Evolutionary conservation across 1,284 basidiomycete genomes (phyloP).

Genomic region (Melanopsichium pennsylvanicum): DNA sequence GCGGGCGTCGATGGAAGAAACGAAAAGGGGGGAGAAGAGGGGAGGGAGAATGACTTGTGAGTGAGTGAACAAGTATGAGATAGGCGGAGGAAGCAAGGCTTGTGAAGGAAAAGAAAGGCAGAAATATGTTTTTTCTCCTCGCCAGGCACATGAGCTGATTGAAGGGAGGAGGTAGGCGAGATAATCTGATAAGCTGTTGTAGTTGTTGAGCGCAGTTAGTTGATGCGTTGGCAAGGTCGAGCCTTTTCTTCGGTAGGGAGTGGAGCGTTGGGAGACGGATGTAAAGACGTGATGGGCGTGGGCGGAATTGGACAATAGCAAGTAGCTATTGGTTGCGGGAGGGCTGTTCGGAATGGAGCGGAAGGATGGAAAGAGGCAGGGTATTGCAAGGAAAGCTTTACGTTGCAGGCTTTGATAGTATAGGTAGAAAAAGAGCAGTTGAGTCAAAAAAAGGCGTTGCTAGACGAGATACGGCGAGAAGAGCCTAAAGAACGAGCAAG

Average conservation of each 20-base stretch:
- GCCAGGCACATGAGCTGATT: neutral
- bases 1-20: too few species aligned
- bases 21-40: neutral
- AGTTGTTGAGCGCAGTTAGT: neutral
- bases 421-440: neutral
- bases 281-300: neutral
- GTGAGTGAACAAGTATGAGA: slow-evolving; percentile 10
- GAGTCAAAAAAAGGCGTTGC: neutral
- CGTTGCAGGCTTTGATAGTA: neutral
- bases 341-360: slow-evolving; percentile 6
- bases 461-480: neutral
- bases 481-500: neutral
- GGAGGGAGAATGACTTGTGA: too few species aligned
- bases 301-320: too few species aligned
- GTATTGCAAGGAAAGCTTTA: too few species aligned
- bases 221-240: too few species aligned
- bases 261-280: neutral
- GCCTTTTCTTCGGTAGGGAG: too few species aligned
- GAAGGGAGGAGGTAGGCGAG: neutral
- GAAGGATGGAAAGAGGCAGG: slow-evolving; percentile 2
- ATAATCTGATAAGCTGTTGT: slow-evolving; percentile 9
- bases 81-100: neutral
- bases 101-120: too few species aligned
- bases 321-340: neutral
- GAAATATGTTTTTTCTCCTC: neutral